Evolutionary conservation across 768 basidiomycete genomes (phyloP), one percentile per base, ranked within the genome.

Genomic region (Suillus occidentalis): DNA sequence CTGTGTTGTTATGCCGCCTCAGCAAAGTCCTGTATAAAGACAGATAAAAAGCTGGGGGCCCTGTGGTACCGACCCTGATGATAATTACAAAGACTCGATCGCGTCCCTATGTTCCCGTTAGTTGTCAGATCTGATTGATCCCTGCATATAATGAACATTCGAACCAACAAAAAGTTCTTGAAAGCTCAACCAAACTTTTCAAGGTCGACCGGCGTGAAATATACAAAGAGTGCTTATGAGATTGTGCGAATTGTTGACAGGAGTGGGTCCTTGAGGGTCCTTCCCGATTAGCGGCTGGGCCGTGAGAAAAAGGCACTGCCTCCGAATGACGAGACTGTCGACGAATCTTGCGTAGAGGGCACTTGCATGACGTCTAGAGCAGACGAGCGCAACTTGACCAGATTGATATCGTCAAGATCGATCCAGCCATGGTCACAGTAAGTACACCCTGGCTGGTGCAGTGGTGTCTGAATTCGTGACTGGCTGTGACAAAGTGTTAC

Each of bases 251-350:
- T 36, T 36, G 34, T 36, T 6, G 57, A 58, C 57, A 58, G 39
- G 25, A 39, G 57, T 58, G 56, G 56, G 56, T 58, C 37, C 56
- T 39, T 18, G 56, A 57, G 16, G 56, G 56, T 58, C 37, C 56
- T 39, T 37, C 36, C 31, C 36, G 16, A 31, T 18, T 20, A 56
- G 22, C 20, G 20, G n/a, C n/a, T 6, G 8, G 6, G 1, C 22
- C 37, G 56, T 58, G 56, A 22, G 56, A 58, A 58, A 25, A 47
- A 22, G 8, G 37, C 52, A 31, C 22, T 8, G 56, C 56, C 22
- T 49, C 22, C n/a, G 6, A 36, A 7, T 36, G 34, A 36, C 34
- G 34, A 31, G 31, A 4, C 34, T 8, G 31, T 31, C 31, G 31
- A 31, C 31, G 34, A 8, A 36, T 7, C 34, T 36, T 36, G 34